Percentiles rank a stretch among this genome's conserved stretches.
phyloP scores from a whole-genome alignment of 257 asterid species.

The Fraxinus quadrangulata region DNA sequence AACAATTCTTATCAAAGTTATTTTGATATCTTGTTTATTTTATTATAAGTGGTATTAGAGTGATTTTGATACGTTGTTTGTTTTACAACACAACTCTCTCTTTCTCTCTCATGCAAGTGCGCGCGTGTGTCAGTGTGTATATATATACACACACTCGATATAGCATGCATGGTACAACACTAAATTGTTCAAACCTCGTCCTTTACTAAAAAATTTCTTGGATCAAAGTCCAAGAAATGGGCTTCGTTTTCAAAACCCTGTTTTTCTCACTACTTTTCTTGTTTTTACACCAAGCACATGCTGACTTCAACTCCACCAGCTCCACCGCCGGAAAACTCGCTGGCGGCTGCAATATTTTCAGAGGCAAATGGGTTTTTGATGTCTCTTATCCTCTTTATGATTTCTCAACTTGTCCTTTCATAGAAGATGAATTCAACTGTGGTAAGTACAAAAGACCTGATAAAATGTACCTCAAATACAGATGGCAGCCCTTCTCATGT shows the following conservation, averaged over 20 bases:
- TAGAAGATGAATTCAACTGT: slow-evolving; percentile 84
- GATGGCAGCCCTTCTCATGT: slow-evolving; percentile 95
- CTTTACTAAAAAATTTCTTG: background rate
- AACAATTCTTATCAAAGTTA: too few species aligned
- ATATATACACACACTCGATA: background rate
- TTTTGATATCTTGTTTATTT: too few species aligned
- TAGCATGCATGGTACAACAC: background rate
- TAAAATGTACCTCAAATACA: slow-evolving; percentile 65
- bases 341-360: slow-evolving; percentile 61
- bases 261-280: slow-evolving; percentile 36
- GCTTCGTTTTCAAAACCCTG: slow-evolving; percentile 35
- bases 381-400: slow-evolving; percentile 86
- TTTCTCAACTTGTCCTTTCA: slow-evolving; percentile 70
- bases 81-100: too few species aligned
- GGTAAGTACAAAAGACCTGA: slow-evolving; percentile 76
- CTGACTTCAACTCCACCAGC: slow-evolving; percentile 36
- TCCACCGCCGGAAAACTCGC: slow-evolving; percentile 32
- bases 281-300: slow-evolving; percentile 34
- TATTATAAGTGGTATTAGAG: too few species aligned
- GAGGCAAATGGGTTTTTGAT: slow-evolving; percentile 86
- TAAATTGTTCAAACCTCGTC: slow-evolving; percentile 17
- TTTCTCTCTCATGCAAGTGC: background rate
- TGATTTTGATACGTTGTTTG: too few species aligned
- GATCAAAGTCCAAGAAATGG: slow-evolving; percentile 31
- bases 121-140: background rate